Evolutionary conservation across 768 basidiomycete species (phyloP), one percentile per base, ranked within the genome.

Genomic region (Albatrellus ellisii): DNA sequence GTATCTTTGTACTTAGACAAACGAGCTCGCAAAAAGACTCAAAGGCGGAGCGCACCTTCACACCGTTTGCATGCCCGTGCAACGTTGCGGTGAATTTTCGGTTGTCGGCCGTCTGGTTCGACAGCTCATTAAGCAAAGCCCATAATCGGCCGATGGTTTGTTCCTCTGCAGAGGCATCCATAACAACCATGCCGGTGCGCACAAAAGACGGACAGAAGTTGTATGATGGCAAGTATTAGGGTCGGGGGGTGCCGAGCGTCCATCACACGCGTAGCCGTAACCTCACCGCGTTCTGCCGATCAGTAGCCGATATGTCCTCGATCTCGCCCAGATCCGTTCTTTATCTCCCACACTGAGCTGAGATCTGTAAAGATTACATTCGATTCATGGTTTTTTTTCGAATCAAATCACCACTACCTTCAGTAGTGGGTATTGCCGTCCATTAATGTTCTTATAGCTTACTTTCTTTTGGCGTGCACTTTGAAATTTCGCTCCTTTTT

Each of bases 91-190:
- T 79, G 44, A 80, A 57, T 24, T 70, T 69, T 20, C 84, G 70
- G 58, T 94, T 95, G 51, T 77, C 78, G 43, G 72, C 77, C 44
- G 95, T 69, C 58, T 91, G 84, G 48, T 86, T 82, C 28, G 82
- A 75, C 28, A 95, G 74, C 58, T 92, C 88, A 18, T 73, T 69
- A 31, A 94, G 77, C 18, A 80, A 59, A 25, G 64, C 54, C 72
- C 78, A 75, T 37, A 87, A 69, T 39, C 73, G 77, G 53, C 65
- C 61, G 26, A 80, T 63, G 43, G 79, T 77, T 49, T 72, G 62
- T 43, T 82, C 80, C 47, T 63, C 66, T 43, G 55, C 43, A 29
- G 49, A n/a, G n/a, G n/a, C 49, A 49, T 79, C 73, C 53, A 79
- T 58, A 50, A 77, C 69, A 46, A 70, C 70, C 75, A 77, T 77